Base-by-base conservation (phyloP, 495 filamentous ascomycete species). In the Lasiosphaeris hirsuta region DNA sequence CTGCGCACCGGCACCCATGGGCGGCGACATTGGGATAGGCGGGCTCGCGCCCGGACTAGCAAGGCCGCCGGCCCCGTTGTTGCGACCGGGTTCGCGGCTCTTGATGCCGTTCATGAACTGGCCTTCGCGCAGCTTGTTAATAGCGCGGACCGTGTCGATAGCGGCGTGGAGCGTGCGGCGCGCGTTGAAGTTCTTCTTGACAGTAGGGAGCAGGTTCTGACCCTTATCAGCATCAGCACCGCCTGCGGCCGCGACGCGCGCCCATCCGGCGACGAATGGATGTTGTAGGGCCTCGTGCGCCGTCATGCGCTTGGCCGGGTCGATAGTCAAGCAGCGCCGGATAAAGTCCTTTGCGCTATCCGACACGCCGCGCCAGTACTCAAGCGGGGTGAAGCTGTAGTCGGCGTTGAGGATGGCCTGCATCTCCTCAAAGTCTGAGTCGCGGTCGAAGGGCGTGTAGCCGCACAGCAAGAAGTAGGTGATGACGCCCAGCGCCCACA, bases 141-240 rank as follows among this genome's bases (percentile, higher is more conserved):
- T 97, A 0, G 94, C 94, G n/a, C 95, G 82, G 44, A 98, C 92
- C 0, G 95, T 97, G 71, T 98, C 94, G 70, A 98, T 97, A 30
- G 94, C 94, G 10, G 92, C 92, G 72, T 97, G 94, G 51, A 98
- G 79, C 8, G 93, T 97, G 56, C 92, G 80, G 33, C 93, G 80
- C 7, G 94, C 94, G 63, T 98, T 98, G 80, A 98, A 98, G 75
- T 98, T 98, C 85, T 97, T 97, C 83, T 95, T 95, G 60, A 98
- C 89, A 2, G 86, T 89, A 1, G 94, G 94, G 58, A 97, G 77
- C 51, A 98, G 77, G 75, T 98, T 94, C 47, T 83, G 78, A 71
- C 96, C 94, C 61, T 92, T 92, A 41, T 92, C 65, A 18, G 42
- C 56, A 3, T 57, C 66, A 6, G 14, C 52, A 64, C 94, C 91